These are phyloP conservation scores for Inosperma sp. DNA, from an alignment of 768 basidiomycete species.

Conservation along the genomic window DNA sequence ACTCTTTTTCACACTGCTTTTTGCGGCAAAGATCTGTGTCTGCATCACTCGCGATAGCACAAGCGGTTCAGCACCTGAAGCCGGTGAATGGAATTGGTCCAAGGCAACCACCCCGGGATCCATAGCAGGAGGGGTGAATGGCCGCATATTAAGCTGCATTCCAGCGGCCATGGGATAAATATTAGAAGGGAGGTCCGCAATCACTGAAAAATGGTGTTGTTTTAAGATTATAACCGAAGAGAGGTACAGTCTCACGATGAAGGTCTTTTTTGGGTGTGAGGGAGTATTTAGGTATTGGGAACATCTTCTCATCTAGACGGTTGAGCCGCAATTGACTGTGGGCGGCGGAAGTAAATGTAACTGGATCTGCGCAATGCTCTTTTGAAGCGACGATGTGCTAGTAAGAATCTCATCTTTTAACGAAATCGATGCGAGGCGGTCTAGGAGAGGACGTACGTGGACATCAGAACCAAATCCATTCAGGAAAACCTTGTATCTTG, in stretches of 20 bases:
- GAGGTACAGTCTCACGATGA: conserved; percentile 9
- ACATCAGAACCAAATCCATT: conserved; percentile 52
- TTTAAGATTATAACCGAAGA: background rate
- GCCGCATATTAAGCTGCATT: conserved; percentile 43
- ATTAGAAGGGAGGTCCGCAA: conserved; percentile 46
- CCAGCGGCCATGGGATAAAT: conserved; percentile 40
- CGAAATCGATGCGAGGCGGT: background rate
- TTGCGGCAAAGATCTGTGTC: conserved; percentile 38
- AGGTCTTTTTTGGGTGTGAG: conserved; percentile 39
- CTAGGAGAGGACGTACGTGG: conserved; percentile 48
- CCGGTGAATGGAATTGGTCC: conserved; percentile 41
- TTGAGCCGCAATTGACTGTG: conserved; percentile 69
- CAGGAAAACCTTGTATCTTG: conserved; percentile 71
- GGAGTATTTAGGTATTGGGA: conserved; percentile 59
- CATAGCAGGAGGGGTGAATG: conserved; percentile 36
- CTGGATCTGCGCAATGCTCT: conserved; percentile 53
- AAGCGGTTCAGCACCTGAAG: conserved; percentile 23
- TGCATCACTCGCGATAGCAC: conserved; percentile 31
- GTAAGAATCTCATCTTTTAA: background rate
- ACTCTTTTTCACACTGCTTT: conserved; percentile 26
- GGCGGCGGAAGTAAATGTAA: conserved; percentile 72
- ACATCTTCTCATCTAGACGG: conserved; percentile 66
- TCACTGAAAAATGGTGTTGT: conserved; percentile 21
- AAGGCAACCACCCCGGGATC: conserved; percentile 27
- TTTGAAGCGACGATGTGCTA: conserved; percentile 77